Evolutionary conservation across 352 stramenopile species (phyloP).

Genomic region (Globisporangium abappressorium): DNA sequence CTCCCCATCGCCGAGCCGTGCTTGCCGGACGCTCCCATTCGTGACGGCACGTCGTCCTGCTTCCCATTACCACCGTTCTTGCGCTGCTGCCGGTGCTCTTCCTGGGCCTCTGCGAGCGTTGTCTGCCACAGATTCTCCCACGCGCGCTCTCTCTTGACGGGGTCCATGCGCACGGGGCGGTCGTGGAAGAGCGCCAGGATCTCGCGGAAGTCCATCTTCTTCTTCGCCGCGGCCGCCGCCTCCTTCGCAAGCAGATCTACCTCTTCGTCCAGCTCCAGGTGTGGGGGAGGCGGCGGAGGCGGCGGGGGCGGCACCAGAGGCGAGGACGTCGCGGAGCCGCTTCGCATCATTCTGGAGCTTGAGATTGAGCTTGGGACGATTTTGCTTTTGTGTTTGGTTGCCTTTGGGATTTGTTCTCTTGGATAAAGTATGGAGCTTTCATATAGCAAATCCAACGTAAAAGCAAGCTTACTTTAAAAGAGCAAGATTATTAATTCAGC

Average conservation of each 20-base stretch:
- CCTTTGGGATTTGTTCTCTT: background rate
- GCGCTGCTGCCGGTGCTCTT: conserved; percentile 47
- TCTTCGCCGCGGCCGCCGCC: conserved; percentile 17
- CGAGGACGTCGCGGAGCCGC: conserved; percentile 22
- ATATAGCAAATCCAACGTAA: background rate
- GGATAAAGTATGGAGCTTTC: background rate
- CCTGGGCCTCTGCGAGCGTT: conserved; percentile 55
- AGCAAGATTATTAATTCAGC: no score
- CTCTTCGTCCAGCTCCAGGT: conserved; percentile 29
- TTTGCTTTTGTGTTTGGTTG: background rate
- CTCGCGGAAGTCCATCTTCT: conserved; percentile 66
- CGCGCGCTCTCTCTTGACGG: conserved; percentile 14
- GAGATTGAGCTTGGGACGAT: background rate
- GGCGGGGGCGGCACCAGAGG: conserved; percentile 33
- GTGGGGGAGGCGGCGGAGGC: conserved; percentile 33
- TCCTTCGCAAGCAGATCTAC: conserved; percentile 16
- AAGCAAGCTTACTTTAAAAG: background rate
- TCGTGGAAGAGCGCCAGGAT: conserved; percentile 64
- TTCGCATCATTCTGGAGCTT: conserved; percentile 5
- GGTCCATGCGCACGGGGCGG: conserved; percentile 16
- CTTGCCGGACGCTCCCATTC: conserved; percentile 9
- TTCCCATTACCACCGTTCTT: conserved; percentile 19
- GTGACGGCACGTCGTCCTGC: conserved; percentile 20
- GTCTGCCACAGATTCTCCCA: conserved; percentile 50
- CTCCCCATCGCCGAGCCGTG: background rate